Percentiles rank a stretch among this genome's conserved stretches.
These are phyloP conservation scores for Gomphus sp. DNA, from an alignment of 1,284 basidiomycete species.

Conservation along the genomic window DNA sequence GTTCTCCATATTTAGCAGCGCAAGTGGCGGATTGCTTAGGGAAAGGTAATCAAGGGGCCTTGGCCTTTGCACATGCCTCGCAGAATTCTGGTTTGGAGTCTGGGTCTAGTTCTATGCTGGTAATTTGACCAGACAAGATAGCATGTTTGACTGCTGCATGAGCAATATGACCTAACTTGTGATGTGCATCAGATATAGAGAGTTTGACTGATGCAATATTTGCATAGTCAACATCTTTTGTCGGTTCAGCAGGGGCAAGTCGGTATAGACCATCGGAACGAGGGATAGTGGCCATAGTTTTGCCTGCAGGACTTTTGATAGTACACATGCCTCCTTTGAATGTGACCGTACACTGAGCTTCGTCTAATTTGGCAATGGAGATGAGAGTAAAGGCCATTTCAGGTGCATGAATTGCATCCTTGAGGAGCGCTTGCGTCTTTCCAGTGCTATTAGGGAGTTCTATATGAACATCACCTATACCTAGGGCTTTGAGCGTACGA, in stretches of 20 bases:
- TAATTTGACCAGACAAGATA: not conserved
- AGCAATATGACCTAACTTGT: constrained; percentile 25
- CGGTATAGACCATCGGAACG: not conserved
- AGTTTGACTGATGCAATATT: not conserved
- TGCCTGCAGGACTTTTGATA: not conserved
- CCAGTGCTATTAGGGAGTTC: no score
- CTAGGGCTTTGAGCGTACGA: no score
- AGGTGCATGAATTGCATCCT: not conserved
- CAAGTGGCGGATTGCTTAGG: no score
- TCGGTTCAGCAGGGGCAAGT: not conserved
- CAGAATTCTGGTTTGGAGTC: not conserved
- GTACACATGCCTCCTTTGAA: not conserved
- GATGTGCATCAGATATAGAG: not conserved
- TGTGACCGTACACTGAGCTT: not conserved
- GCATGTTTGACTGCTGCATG: constrained; percentile 17
- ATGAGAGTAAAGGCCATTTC: not conserved
- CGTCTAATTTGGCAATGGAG: not conserved
- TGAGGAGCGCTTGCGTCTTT: not conserved
- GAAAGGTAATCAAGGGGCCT: no score
- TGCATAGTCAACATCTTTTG: not conserved
- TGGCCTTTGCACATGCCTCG: no score
- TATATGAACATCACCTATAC: no score
- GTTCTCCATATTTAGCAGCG: no score
- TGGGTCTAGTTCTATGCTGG: no score
- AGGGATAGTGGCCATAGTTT: not conserved